Percentiles rank a stretch among this genome's conserved stretches.
These are phyloP conservation scores for Neurospora sp. DNA, from an alignment of 495 filamentous ascomycete species.

Conservation along the genomic window DNA sequence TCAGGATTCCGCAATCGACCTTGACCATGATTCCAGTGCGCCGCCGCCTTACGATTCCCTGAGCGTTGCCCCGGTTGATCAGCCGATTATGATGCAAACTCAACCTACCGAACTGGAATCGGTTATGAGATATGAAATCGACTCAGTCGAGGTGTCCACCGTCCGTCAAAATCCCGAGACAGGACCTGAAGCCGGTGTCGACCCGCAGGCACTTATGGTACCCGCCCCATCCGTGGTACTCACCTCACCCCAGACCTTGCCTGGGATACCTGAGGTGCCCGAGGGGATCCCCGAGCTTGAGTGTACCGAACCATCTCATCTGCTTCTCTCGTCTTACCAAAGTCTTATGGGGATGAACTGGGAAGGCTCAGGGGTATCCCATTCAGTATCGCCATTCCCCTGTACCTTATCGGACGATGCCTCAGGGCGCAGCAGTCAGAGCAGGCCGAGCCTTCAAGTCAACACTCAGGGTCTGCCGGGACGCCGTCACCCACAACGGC, in stretches of 20 bases:
- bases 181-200: conserved; percentile 10
- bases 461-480: conserved; percentile 19
- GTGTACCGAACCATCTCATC: conserved; percentile 9
- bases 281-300: conserved; percentile 19
- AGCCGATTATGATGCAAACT: background rate
- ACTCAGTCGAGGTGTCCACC: conserved; percentile 26
- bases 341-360: background rate
- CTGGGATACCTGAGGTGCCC: background rate
- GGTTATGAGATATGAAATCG: conserved; percentile 34
- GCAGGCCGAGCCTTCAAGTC: conserved; percentile 19
- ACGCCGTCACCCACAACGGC: conserved; percentile 14
- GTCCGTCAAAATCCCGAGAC: conserved; percentile 1
- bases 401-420: conserved; percentile 1
- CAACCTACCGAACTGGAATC: conserved; percentile 27
- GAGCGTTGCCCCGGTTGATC: conserved; percentile 6
- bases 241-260: background rate
- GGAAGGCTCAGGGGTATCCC: background rate
- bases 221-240: conserved; percentile 6
- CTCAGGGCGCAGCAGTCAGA: background rate
- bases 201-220: conserved; percentile 20
- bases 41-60: conserved; percentile 37
- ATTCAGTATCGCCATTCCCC: background rate
- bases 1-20: conserved; percentile 2
- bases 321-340: background rate
- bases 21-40: conserved; percentile 13